Evolutionary conservation across 495 filamentous ascomycete genomes (phyloP).

Genomic region (Recurvomyces mirabilis): DNA sequence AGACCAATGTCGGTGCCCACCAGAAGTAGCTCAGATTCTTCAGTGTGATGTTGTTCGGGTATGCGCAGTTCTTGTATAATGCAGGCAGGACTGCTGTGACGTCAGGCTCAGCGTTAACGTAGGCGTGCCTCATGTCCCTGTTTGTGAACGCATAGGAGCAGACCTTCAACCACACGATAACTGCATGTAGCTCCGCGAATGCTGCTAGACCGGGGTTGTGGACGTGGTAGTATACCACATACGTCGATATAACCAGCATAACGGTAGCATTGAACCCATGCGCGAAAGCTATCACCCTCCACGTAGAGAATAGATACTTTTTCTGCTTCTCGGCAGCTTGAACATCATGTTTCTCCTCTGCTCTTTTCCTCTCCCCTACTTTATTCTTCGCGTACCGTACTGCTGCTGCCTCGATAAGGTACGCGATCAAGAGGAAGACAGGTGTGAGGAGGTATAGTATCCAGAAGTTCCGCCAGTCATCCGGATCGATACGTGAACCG

Average conservation of each 20-base stretch:
- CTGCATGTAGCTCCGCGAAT: constrained; percentile 76
- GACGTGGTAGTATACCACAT: constrained; percentile 76
- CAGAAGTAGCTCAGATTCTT: constrained; percentile 85
- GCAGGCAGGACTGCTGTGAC: constrained; percentile 52
- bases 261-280: constrained; percentile 75
- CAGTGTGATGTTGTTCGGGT: constrained; percentile 80
- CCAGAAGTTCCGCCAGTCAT: constrained; percentile 64
- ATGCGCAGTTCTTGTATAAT: constrained; percentile 73
- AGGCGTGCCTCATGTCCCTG: constrained; percentile 78
- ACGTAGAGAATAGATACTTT: constrained; percentile 53
- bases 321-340: constrained; percentile 32
- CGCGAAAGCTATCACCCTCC: constrained; percentile 61
- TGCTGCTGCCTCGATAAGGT: constrained; percentile 72
- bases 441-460: constrained; percentile 76
- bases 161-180: constrained; percentile 92
- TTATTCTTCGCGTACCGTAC: constrained; percentile 60
- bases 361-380: constrained; percentile 32
- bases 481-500: constrained; percentile 74
- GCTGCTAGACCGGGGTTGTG: constrained; percentile 91
- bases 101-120: constrained; percentile 38
- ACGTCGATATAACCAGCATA: constrained; percentile 70
- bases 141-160: constrained; percentile 95
- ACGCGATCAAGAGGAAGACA: constrained; percentile 79
- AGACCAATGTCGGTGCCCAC: constrained; percentile 86
- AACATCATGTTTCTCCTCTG: constrained; percentile 45